Percentiles rank a stretch among this genome's conserved stretches.
Conservation (phyloP, 116 monocot species). For the Cymodocea nodosa region DNA sequence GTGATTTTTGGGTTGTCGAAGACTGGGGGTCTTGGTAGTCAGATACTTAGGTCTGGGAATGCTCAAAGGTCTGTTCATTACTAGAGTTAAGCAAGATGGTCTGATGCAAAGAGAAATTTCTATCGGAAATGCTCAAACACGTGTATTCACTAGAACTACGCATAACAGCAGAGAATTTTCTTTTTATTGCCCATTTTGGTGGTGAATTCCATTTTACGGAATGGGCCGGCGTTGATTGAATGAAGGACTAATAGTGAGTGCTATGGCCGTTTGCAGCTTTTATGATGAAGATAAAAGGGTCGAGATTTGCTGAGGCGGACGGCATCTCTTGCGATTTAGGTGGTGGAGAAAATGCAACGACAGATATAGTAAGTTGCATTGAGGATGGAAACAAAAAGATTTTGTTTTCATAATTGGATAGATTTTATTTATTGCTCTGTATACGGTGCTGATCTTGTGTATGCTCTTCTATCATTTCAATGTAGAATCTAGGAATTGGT, state of each 20-base stretch:
- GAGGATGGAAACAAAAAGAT: not conserved
- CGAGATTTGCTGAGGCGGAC: constrained; percentile 28
- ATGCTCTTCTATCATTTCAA: not conserved
- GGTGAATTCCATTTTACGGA: too few relatives aligned
- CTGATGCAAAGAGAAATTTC: not conserved
- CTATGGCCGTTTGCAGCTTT: constrained; percentile 35
- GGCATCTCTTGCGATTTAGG: constrained; percentile 35
- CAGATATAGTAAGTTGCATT: not conserved
- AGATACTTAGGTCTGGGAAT: too few relatives aligned
- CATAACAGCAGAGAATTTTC: not conserved
- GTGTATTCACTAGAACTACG: not conserved
- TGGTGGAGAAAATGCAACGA: constrained; percentile 16
- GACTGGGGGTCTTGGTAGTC: too few relatives aligned
- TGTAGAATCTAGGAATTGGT: constrained; percentile 20
- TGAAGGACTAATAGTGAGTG: too few relatives aligned
- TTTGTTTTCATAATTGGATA: not conserved
- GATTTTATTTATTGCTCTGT: not conserved
- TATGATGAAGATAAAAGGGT: constrained; percentile 42
- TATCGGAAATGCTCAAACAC: not conserved
- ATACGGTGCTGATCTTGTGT: not conserved
- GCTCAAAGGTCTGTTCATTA: too few relatives aligned
- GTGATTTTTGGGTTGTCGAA: too few relatives aligned
- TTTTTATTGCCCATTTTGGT: not conserved
- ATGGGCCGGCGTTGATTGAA: too few relatives aligned
- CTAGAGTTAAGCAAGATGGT: not conserved